phyloP scores from a whole-genome alignment of 768 basidiomycete species.

The Psilocybe sp. region DNA sequence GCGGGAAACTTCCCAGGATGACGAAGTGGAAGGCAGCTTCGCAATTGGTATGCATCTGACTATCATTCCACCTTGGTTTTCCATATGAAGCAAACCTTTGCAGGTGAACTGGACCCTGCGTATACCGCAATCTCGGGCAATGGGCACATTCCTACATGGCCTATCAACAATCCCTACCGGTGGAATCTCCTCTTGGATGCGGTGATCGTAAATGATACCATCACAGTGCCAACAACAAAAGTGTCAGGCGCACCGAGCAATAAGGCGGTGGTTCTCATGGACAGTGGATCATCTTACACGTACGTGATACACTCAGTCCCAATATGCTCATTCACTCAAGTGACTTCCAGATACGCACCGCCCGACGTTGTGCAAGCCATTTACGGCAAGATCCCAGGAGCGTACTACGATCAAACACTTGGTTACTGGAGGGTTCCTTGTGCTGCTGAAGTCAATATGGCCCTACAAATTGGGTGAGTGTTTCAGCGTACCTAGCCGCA shows the following conservation, averaged over 20 bases:
- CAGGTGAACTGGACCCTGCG: slow-evolving; percentile 65
- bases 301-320: slow-evolving; percentile 29
- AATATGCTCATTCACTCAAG: slow-evolving; percentile 1
- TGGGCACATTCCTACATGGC: slow-evolving; percentile 71
- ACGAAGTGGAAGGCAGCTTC: slow-evolving; percentile 65
- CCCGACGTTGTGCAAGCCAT: slow-evolving; percentile 63
- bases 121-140: slow-evolving; percentile 61
- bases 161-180: slow-evolving; percentile 54
- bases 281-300: slow-evolving; percentile 83
- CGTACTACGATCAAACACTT: slow-evolving; percentile 45
- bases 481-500: not conserved
- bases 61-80: not conserved
- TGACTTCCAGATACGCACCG: slow-evolving; percentile 59
- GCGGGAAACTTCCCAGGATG: slow-evolving; percentile 47
- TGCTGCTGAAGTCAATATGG: slow-evolving; percentile 69
- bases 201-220: slow-evolving; percentile 55
- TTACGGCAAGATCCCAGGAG: slow-evolving; percentile 65
- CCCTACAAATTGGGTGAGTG: slow-evolving; percentile 72
- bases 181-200: slow-evolving; percentile 82
- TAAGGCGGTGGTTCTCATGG: slow-evolving; percentile 73
- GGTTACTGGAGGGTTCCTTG: slow-evolving; percentile 79
- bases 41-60: slow-evolving; percentile 50
- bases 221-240: slow-evolving; percentile 48
- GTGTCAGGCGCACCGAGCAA: slow-evolving; percentile 60
- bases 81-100: not conserved